These are phyloP conservation scores for Aaosphaeria arxii DNA, from an alignment of 2,329 filamentous ascomycete genomes.

Conservation along the genomic window DNA sequence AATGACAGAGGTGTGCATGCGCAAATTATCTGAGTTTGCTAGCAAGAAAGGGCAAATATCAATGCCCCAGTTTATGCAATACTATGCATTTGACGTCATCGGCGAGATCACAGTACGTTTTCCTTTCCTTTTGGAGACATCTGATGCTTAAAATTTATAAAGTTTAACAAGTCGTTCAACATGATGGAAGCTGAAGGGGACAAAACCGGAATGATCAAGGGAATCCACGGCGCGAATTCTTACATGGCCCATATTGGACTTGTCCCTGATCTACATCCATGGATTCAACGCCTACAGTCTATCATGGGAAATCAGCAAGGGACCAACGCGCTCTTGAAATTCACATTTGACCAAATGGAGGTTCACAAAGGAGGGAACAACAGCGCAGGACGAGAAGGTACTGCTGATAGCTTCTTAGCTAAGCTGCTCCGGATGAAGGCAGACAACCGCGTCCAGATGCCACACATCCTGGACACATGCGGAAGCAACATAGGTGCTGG, in stretches of 20 bases:
- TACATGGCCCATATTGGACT: neutral
- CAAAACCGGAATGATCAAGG: neutral
- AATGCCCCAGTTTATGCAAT: slow-evolving; percentile 30
- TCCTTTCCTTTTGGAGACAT: no score
- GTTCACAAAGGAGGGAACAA: neutral
- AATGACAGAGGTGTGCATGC: neutral
- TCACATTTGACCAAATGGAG: neutral
- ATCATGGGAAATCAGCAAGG: neutral
- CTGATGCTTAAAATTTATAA: neutral
- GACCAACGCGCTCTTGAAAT: neutral
- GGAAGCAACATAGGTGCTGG: slow-evolving; percentile 20
- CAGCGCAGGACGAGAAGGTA: neutral
- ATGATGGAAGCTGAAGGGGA: neutral
- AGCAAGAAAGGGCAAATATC: slow-evolving; percentile 3
- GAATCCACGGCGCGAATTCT: neutral
- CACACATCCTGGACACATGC: neutral
- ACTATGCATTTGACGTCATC: slow-evolving; percentile 42
- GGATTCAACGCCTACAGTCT: neutral
- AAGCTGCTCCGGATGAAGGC: neutral
- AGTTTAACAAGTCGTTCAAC: neutral
- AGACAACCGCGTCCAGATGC: neutral
- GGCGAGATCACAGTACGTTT: slow-evolving; percentile 5
- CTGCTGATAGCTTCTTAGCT: neutral
- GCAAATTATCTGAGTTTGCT: slow-evolving; percentile 3
- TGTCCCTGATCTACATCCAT: neutral